Evolutionary conservation across 768 basidiomycete species (phyloP).

Genomic region (Termitomyces eurrhizus): DNA sequence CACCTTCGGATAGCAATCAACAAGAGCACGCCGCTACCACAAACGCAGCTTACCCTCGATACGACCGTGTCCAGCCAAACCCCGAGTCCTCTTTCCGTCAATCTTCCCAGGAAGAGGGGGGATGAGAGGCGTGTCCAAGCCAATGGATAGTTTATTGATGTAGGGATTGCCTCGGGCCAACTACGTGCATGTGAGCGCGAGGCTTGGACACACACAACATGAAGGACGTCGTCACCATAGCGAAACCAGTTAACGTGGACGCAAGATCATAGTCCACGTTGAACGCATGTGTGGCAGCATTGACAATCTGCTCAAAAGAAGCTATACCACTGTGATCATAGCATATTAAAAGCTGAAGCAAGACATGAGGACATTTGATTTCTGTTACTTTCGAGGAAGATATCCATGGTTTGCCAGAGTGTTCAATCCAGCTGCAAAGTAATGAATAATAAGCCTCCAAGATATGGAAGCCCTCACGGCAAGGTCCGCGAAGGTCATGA

Average conservation of each 20-base stretch:
- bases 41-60: constrained; percentile 7
- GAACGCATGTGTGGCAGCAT: constrained; percentile 3
- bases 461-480: constrained; percentile 6
- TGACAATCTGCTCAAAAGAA: constrained; percentile 14
- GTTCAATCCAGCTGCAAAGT: constrained; percentile 12
- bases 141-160: constrained; percentile 11
- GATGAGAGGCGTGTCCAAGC: constrained; percentile 7
- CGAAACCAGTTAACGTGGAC: constrained; percentile 10
- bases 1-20: not conserved
- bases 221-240: constrained; percentile 6
- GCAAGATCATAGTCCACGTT: constrained; percentile 16
- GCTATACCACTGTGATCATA: constrained; percentile 10
- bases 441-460: not conserved
- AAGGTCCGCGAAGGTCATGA: constrained; percentile 13
- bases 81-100: constrained; percentile 13
- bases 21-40: not conserved
- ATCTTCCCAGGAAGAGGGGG: constrained; percentile 15
- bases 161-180: constrained; percentile 10
- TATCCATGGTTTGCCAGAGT: constrained; percentile 16
- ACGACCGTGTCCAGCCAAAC: constrained; percentile 12
- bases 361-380: not conserved
- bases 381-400: constrained; percentile 13
- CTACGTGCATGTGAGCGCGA: not conserved
- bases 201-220: not conserved
- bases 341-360: not conserved